These are phyloP conservation scores for Firmiana major DNA, from an alignment of 345 rosid species.

Conservation along the genomic window DNA sequence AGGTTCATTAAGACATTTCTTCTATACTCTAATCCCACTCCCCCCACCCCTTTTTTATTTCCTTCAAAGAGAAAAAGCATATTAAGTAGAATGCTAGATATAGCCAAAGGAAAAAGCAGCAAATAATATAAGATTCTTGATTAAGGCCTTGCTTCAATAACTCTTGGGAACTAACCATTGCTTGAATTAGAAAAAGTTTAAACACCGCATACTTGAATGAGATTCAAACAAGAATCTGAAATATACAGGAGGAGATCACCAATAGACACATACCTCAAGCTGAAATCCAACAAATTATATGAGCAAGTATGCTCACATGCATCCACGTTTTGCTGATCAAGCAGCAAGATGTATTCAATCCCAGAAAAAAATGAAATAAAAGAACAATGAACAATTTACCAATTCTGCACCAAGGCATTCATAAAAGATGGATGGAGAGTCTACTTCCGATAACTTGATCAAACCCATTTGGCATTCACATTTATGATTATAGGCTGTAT, in stretches of 20 bases:
- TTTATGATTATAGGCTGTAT: constrained; percentile 16
- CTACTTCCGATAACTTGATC: constrained; percentile 5
- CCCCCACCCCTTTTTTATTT: too few species aligned
- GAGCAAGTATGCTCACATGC: constrained; percentile 23
- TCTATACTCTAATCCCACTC: too few species aligned
- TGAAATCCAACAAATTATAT: constrained; percentile 27
- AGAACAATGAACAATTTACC: constrained; percentile 33
- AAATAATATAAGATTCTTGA: neutral
- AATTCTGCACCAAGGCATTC: constrained; percentile 21
- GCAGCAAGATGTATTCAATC: constrained; percentile 24
- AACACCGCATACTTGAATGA: neutral
- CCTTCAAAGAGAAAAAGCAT: neutral
- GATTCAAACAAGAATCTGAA: constrained; percentile 33
- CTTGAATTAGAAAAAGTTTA: neutral
- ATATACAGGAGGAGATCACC: constrained; percentile 31
- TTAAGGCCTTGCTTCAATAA: neutral
- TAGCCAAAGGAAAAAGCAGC: neutral
- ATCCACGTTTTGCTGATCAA: constrained; percentile 25
- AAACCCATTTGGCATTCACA: constrained; percentile 25
- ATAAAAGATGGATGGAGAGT: constrained; percentile 19
- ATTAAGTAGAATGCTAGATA: too few species aligned
- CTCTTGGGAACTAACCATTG: neutral
- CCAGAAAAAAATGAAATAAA: constrained; percentile 20
- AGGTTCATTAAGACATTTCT: neutral
- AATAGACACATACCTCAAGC: constrained; percentile 20